Percentiles rank a stretch among this genome's conserved stretches.
Conservation (phyloP, 2,329 filamentous ascomycete genomes). For the Trichothecium roseum region DNA sequence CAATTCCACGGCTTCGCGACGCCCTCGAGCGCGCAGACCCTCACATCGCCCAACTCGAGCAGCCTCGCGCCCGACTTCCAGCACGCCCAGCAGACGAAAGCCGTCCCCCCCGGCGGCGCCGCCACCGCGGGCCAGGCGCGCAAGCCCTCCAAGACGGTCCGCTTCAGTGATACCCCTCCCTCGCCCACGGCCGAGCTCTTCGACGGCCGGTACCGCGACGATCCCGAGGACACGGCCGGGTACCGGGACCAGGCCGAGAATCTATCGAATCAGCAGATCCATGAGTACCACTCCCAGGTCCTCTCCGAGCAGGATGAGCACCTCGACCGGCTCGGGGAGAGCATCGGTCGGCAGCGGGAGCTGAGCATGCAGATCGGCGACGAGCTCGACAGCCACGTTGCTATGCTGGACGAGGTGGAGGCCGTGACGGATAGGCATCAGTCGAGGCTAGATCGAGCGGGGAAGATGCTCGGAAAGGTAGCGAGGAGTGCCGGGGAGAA, state of each 20-base stretch:
- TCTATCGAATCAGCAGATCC: conserved; percentile 75
- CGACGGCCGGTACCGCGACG: conserved; percentile 54
- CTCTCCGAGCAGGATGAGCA: conserved; percentile 87
- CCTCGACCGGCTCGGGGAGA: conserved; percentile 77
- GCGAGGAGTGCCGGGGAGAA: conserved; percentile 70
- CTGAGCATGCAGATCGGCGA: conserved; percentile 93
- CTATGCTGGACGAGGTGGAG: conserved; percentile 84
- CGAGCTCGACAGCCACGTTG: conserved; percentile 83
- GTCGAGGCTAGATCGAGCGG: conserved; percentile 63
- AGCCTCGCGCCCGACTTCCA: conserved; percentile 52
- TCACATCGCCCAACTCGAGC: conserved; percentile 54
- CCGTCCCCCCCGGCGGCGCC: conserved; percentile 48
- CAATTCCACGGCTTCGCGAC: conserved; percentile 66
- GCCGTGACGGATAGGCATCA: conserved; percentile 72
- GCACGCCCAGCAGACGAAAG: conserved; percentile 39
- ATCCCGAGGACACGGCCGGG: conserved; percentile 44
- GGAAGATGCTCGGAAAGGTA: conserved; percentile 60
- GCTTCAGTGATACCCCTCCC: conserved; percentile 62
- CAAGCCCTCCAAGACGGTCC: conserved; percentile 59
- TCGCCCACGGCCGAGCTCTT: conserved; percentile 22
- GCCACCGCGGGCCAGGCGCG: conserved; percentile 46
- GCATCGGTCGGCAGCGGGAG: conserved; percentile 81
- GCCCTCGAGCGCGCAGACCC: conserved; percentile 35
- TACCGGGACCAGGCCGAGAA: conserved; percentile 48
- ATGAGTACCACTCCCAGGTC: conserved; percentile 71